Base-by-base conservation (phyloP, 2,329 filamentous ascomycete species). In the Nemania sp. region DNA sequence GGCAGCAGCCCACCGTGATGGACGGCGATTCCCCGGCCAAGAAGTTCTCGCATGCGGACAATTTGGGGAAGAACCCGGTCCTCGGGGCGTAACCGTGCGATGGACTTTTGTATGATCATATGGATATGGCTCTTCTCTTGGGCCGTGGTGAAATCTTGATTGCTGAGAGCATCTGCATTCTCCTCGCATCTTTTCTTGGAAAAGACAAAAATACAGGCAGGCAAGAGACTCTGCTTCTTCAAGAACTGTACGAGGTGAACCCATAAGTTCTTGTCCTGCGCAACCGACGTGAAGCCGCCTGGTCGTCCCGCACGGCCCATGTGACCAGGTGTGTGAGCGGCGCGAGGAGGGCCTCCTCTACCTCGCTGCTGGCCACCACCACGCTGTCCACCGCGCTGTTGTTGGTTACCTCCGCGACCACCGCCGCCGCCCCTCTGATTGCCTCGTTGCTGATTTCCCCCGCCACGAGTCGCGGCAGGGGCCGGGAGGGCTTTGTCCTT, bases 161-260 rank as follows among this genome's bases (percentile, higher is more conserved):
- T 98, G 69, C 93, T 95, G 24, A 99, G 85, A 0, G 96, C 95
- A 78, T 98, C 93, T 0, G 96, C 96, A 78, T 98, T 99, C 77
- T 98, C 94, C 79, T 99, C 96, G 75, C 96, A 98, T 60, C 96
- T 87, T 80, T 96, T 97, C 83, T 98, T 99, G 2, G 96, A 99
- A 80, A 99, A 99, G 64, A 99, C 95, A 77, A 99, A 99, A 73
- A 99, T 97, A 79, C 95, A 98, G 8, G 92, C 93, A 0, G 96
- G 96, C 3, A 99, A 87, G 3, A 99, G 85, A 56, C 89, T 93
- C 60, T 94, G 89, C 79, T 97, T 97, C 75, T 90, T 93, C 62
- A 99, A 85, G 80, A 93, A 94, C 76, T 97, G 93, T 2, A 99
- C 94, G 45, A 99, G 87, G 76, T 98, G 93, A 41, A 98, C 95